These are phyloP conservation scores for Pestalotiopsis fici DNA, from an alignment of 2,329 filamentous ascomycete genomes.

Conservation along the genomic window DNA sequence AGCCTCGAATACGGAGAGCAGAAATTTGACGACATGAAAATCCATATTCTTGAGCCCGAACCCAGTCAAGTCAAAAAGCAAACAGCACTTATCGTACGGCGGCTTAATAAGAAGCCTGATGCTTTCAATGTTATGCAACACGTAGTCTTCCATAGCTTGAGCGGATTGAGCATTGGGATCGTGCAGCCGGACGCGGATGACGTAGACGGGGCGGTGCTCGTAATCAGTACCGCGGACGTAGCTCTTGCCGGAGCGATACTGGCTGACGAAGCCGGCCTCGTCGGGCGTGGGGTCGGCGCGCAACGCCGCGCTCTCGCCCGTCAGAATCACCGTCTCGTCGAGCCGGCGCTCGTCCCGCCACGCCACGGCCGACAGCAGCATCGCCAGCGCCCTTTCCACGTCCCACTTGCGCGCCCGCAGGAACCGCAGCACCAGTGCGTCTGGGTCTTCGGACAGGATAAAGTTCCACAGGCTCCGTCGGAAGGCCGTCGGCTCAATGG, in stretches of 20 bases:
- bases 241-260: constrained; percentile 38
- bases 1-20: constrained; percentile 78
- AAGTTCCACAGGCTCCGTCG: constrained; percentile 27
- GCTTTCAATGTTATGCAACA: constrained; percentile 41
- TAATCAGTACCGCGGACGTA: constrained; percentile 38
- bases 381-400: constrained; percentile 36
- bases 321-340: constrained; percentile 30
- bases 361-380: constrained; percentile 36
- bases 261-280: constrained; percentile 36
- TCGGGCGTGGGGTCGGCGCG: constrained; percentile 20
- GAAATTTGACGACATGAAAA: constrained; percentile 75
- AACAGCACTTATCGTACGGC: constrained; percentile 15
- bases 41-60: constrained; percentile 77
- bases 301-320: constrained; percentile 33
- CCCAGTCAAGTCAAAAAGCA: constrained; percentile 73
- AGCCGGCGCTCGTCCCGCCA: constrained; percentile 36
- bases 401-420: constrained; percentile 41
- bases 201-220: constrained; percentile 34
- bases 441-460: constrained; percentile 35
- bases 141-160: constrained; percentile 36
- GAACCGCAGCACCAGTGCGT: constrained; percentile 39
- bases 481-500: constrained; percentile 11
- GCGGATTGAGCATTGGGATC: constrained; percentile 31
- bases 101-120: constrained; percentile 26
- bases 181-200: constrained; percentile 35